phyloP scores from a whole-genome alignment of 306 rosid species.

The Benincasa hispida region DNA sequence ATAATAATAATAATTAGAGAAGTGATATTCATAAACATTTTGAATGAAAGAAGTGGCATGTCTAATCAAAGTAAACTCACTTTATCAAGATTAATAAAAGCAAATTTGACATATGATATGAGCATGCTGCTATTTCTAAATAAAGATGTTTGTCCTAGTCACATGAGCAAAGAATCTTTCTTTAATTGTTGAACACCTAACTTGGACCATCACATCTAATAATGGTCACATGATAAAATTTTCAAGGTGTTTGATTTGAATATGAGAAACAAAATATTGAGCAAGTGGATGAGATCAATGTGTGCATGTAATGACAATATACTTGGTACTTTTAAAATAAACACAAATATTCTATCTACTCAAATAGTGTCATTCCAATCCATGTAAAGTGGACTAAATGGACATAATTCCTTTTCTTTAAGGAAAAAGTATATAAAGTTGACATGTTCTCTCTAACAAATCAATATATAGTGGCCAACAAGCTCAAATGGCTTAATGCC shows the following conservation, averaged over 20 bases:
- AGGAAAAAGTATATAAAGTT: background rate
- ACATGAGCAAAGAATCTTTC: background rate
- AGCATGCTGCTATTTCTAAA: background rate
- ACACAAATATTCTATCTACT: background rate
- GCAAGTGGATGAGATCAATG: background rate
- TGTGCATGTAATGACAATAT: background rate
- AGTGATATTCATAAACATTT: too few species aligned
- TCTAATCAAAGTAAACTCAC: background rate
- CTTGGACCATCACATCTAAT: background rate
- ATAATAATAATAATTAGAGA: too few species aligned
- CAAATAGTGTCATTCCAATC: background rate
- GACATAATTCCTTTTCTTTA: background rate
- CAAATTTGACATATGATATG: background rate
- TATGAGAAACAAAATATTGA: background rate
- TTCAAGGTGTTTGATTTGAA: background rate
- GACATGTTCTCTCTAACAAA: background rate
- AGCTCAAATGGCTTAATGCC: background rate
- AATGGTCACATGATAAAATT: background rate
- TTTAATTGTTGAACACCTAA: background rate
- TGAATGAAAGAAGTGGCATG: background rate
- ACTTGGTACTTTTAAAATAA: background rate
- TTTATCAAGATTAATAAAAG: too few species aligned
- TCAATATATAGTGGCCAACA: background rate
- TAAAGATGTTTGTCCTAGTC: background rate
- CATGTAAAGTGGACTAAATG: slow-evolving; percentile 4